Evolutionary conservation across 2,329 filamentous ascomycete species (phyloP), one percentile per base, ranked within the genome.

Genomic region (Arthrobotrys pseudoclavata): DNA sequence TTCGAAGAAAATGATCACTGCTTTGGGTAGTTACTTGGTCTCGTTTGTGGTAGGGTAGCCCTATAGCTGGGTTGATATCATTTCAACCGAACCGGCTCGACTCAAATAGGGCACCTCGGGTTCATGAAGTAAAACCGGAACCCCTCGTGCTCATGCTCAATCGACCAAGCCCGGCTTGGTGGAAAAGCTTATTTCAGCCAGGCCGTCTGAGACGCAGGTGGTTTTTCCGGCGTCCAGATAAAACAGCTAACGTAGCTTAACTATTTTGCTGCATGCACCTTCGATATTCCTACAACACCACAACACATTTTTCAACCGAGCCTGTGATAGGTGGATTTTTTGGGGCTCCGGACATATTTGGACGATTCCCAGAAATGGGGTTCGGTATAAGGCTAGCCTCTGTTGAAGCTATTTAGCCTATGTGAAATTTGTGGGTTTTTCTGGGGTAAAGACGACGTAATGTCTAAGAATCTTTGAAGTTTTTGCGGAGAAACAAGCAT

Each of bases 311-410:
- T 40, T 2, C 10, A 57, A 42, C 50, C 52, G 42, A 64, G 57
- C 15, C 52, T 70, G 40, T 76, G 66, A 76, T 76, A 76, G 72
- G 72, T 76, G 72, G 72, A 70, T 61, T 69, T 76, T 76, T 67
- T 76, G 72, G 37, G 22, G 57, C 45, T 61, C 60, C 55, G 66
- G 66, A 75, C 63, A 66, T 48, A 55, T 53, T 60, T 66, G 50
- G 48, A 34, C 31, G 47, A 29, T 18, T 76, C 42, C 55, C 71
- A 64, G 57, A 63, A 55, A 76, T 48, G 31, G 50, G 61, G 50
- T 34, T 69, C 66, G 50, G 50, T 66, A 52, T 62, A 66, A 61
- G 69, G 60, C 45, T 64, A 42, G 48, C 20, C 22, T 63, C 31
- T 40, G 47, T 18, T 24, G 26, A 29, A 47, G 12, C 52, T 26